A percentile compares a stretch with the other conserved stretches of the same genome.
phyloP scores from a whole-genome alignment of 1,139 yeast genomes.

The Dujonia santamariae region DNA sequence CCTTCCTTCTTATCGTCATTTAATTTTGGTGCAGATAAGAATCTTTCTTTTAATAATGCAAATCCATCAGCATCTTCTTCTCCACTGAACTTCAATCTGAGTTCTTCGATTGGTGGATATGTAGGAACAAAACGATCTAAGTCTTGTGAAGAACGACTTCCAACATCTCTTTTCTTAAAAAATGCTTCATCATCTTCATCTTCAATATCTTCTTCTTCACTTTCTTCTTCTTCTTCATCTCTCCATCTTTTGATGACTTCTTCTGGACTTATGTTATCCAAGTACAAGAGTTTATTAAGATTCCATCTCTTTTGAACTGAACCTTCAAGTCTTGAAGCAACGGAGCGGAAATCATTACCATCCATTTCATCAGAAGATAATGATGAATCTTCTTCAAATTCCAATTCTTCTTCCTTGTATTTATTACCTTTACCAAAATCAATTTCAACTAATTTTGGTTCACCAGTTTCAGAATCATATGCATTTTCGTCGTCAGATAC shows the following conservation, averaged over 20 bases:
- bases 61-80: slow-evolving; percentile 47
- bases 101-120: slow-evolving; percentile 47
- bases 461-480: slow-evolving; percentile 28
- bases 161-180: slow-evolving; percentile 49
- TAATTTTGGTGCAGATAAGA: slow-evolving; percentile 66
- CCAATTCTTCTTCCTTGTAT: slow-evolving; percentile 48
- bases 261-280: slow-evolving; percentile 69
- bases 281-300: slow-evolving; percentile 74
- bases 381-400: slow-evolving; percentile 45
- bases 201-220: slow-evolving; percentile 49
- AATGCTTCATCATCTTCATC: slow-evolving; percentile 56
- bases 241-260: slow-evolving; percentile 80
- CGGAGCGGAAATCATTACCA: slow-evolving; percentile 30
- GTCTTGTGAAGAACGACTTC: slow-evolving; percentile 24
- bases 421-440: slow-evolving; percentile 41
- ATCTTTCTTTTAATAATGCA: slow-evolving; percentile 50
- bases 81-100: slow-evolving; percentile 54
- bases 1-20: slow-evolving; percentile 32
- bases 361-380: slow-evolving; percentile 42
- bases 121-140: slow-evolving; percentile 31
- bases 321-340: slow-evolving; percentile 49
- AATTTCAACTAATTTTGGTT: slow-evolving; percentile 43
- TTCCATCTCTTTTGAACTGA: slow-evolving; percentile 59
- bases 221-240: slow-evolving; percentile 43
- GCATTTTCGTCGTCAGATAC: slow-evolving; percentile 30